Percentiles rank a stretch among this genome's conserved stretches.
These are phyloP conservation scores for Hsuehochloa calcarea DNA, from an alignment of 176 grass and related monocot species.

Conservation along the genomic window DNA sequence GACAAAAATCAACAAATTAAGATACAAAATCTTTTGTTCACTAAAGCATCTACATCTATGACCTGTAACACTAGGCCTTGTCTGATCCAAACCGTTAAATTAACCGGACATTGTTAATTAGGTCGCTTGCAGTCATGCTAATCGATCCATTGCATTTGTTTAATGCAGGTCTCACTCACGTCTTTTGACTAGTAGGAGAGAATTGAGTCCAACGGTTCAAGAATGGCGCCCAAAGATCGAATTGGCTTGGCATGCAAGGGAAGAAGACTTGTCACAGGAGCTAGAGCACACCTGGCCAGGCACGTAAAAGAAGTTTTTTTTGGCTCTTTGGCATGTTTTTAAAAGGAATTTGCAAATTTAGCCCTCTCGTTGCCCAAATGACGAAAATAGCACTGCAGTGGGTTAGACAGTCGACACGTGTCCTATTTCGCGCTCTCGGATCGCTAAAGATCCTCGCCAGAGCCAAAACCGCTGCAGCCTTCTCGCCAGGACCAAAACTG, in stretches of 20 bases:
- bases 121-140: background rate
- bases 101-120: background rate
- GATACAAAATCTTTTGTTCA: conserved; percentile 5
- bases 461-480: too few species aligned
- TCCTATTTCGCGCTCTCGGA: too few species aligned
- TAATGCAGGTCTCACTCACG: background rate
- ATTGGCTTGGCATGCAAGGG: background rate
- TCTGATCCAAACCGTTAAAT: conserved; percentile 6
- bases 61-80: conserved; percentile 16
- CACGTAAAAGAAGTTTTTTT: background rate
- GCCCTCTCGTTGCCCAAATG: too few species aligned
- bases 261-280: background rate
- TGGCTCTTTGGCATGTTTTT: too few species aligned
- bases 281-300: background rate
- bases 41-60: conserved; percentile 20
- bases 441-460: too few species aligned
- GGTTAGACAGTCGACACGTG: too few species aligned
- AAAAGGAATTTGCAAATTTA: too few species aligned
- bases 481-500: too few species aligned
- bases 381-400: too few species aligned
- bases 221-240: background rate
- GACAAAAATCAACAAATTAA: background rate
- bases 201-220: background rate
- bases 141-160: conserved; percentile 15
- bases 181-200: background rate